Percentiles rank a stretch among this genome's conserved stretches.
These are phyloP conservation scores for Phytophthora boehmeriae DNA, from an alignment of 352 stramenopile genomes.

Conservation along the genomic window DNA sequence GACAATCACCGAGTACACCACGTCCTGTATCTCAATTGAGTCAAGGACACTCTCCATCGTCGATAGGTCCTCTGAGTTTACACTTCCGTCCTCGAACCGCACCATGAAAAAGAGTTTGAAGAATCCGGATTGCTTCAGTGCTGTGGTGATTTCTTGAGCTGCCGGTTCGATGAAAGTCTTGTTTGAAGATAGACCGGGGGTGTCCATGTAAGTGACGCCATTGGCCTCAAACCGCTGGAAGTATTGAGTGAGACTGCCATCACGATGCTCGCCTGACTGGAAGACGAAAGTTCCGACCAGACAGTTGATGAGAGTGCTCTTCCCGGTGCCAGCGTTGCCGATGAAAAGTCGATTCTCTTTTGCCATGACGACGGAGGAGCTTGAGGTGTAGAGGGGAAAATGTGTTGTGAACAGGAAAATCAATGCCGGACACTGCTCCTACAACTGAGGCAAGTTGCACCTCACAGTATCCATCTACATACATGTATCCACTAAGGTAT, in stretches of 20 bases:
- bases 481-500: no score
- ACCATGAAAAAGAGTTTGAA: constrained; percentile 21
- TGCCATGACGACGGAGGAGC: background rate
- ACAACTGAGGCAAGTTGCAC: no score
- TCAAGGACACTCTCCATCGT: constrained; percentile 17
- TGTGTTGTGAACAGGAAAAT: background rate
- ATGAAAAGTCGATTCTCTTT: constrained; percentile 14
- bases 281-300: constrained; percentile 12
- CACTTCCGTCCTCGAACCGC: constrained; percentile 11
- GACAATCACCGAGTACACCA: constrained; percentile 16
- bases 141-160: background rate
- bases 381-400: background rate
- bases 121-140: background rate
- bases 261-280: constrained; percentile 14
- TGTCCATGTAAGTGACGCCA: constrained; percentile 33
- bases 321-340: constrained; percentile 27
- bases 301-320: constrained; percentile 38
- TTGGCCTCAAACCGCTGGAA: constrained; percentile 19
- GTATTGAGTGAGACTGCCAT: constrained; percentile 12
- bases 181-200: constrained; percentile 21
- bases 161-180: constrained; percentile 8
- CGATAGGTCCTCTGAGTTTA: constrained; percentile 10
- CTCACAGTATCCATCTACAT: no score
- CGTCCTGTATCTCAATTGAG: constrained; percentile 3
- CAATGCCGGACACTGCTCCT: no score